Base-by-base conservation (phyloP, 176 grass and related monocot species). In the Luzula sylvatica region DNA sequence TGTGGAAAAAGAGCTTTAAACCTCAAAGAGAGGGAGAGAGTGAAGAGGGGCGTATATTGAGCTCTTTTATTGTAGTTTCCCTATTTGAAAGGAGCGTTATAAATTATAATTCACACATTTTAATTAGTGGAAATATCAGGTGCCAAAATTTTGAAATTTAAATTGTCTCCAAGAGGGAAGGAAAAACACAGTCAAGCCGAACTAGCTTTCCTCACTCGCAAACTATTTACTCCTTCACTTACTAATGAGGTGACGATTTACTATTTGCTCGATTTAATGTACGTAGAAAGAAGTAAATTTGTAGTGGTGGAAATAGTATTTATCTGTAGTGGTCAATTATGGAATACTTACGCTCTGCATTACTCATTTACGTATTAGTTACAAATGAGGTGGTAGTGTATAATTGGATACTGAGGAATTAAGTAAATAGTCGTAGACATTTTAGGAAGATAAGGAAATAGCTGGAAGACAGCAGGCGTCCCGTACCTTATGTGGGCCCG, bases 61-160 rank as follows among this genome's bases (percentile, higher is more conserved):
- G 35, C 26, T 25, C 28, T 38, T 53, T 26, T 49, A 13, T 20
- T 30, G 19, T 22, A 29, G 7, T 24, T 42, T 26, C 21, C 15
- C 29, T 42, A 46, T 64, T 50, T 47, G 53, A 52, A 64, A 64
- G 52, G 63, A 58, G 12, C 3, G 53, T 30, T 18, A 47, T 15
- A n/a, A n/a, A n/a, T n/a, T n/a, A n/a, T n/a, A n/a, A n/a, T 35
- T 9, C 9, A 9, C 30, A 9, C 9, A 4, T 9, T 35, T 35
- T 35, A 35, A 7, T 62, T 83, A 78, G 56, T 53, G 60, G n/a
- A 52, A 53, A 65, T 42, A 57, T 40, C 42, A 42, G 42, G 45
- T 53, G 35, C 22, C 24, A 56, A 42, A 50, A 15, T 95, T 35
- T 88, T 75, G 80, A 88, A 95, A 95, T 82, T 95, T 85, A 95